Base-by-base conservation (phyloP, 306 rosid species). In the Cicer chorassanicum region DNA sequence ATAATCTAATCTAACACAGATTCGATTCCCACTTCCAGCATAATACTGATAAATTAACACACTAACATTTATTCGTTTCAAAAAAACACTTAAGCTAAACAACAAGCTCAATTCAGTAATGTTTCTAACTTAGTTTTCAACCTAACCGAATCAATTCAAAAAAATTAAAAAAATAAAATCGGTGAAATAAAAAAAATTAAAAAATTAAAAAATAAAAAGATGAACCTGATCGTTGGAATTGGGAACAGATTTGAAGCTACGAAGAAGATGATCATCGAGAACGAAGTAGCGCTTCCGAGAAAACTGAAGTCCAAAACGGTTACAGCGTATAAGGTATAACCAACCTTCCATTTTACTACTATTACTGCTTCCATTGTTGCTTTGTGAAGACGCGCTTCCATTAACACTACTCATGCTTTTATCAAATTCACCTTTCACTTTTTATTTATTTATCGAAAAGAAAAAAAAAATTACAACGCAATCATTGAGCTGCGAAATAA, bases 281-380 rank as follows among this genome's bases (percentile, higher is more conserved):
- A 91, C 80, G 80, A 91, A 89, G 88, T 91, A 91, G 42, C 93
- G 90, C 63, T 91, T 91, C 42, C 89, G 84, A 0, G 93, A 91
- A 83, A 87, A 87, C 77, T 89, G 97, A 19, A 87, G 80, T 56
- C 92, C 92, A 48, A 91, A 74, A 65, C 93, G 89, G 71, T 91
- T 86, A 15, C 88, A 91, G 29, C 93, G 90, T 15, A 91, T 83
- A 18, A 89, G 84, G 82, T 89, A 86, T 61, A 91, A 71, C 97
- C 97, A 91, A 1, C 97, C 97, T 68, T 89, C 97, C 93, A 88
- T 88, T 81, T 57, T 68, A 55, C 9, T 65, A 10, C 29, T 21
- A 4, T 5, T 29, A 4, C 36, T 29, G 36, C 0, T 29, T 29
- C 36, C 67, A 45, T 73, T 72, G 16, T 19, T 76, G 39, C 14